Evolutionary conservation across 352 stramenopile species (phyloP).

Genomic region (Globisporangium heterothallicum): DNA sequence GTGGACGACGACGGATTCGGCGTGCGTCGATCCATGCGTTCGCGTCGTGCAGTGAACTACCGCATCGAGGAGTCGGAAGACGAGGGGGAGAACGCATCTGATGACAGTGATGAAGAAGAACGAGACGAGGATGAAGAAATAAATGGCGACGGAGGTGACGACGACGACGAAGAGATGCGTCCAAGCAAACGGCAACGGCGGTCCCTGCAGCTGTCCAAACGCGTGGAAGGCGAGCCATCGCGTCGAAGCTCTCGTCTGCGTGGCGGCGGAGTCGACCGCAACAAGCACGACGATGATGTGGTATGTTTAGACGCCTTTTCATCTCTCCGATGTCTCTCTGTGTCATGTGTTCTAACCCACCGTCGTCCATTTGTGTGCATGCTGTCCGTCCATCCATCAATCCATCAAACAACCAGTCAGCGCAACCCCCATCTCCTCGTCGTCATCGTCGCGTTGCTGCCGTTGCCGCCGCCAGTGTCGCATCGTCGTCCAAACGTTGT

Average conservation of each 20-base stretch:
- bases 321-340: too few relatives aligned
- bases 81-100: slow-evolving; percentile 2
- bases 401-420: too few relatives aligned
- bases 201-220: not conserved
- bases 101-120: slow-evolving; percentile 6
- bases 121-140: slow-evolving; percentile 11
- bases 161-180: slow-evolving; percentile 2
- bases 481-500: not conserved
- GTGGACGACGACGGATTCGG: slow-evolving; percentile 23
- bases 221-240: slow-evolving; percentile 2
- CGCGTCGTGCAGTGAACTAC: slow-evolving; percentile 46
- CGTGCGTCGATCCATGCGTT: slow-evolving; percentile 35
- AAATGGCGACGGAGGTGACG: slow-evolving; percentile 16
- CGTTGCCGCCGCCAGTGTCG: not conserved
- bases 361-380: too few relatives aligned
- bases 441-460: slow-evolving; percentile 15
- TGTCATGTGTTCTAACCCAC: too few relatives aligned
- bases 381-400: not conserved
- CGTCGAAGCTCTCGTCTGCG: slow-evolving; percentile 12
- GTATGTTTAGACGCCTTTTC: not conserved
- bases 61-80: slow-evolving; percentile 25
- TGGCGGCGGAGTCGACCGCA: not conserved
- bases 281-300: too few relatives aligned
- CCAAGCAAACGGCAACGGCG: slow-evolving; percentile 4
- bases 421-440: slow-evolving; percentile 6